Percentiles rank a stretch among this genome's conserved stretches.
phyloP scores from a whole-genome alignment of 164 flowering plant genomes.

The Brasenia schreberi region DNA sequence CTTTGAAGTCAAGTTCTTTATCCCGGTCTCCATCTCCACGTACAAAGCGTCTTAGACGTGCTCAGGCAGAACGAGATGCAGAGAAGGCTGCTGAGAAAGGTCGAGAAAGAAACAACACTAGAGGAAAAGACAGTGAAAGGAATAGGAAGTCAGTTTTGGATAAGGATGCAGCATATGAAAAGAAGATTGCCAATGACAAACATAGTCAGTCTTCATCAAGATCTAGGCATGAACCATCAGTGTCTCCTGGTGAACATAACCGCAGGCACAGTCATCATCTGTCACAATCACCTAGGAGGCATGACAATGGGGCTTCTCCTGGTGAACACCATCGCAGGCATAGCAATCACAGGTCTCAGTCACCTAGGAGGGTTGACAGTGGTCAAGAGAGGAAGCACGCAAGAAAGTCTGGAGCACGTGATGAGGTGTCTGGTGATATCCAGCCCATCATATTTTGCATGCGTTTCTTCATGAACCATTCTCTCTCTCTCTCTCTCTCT shows the following conservation, averaged over 20 bases:
- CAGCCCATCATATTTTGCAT: conserved; percentile 4
- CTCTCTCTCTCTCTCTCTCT: not conserved
- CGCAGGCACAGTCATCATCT: no score
- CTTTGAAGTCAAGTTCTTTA: conserved; percentile 12
- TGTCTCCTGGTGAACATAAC: no score
- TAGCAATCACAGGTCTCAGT: conserved; percentile 31
- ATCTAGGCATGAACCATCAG: conserved; percentile 34
- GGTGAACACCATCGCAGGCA: conserved; percentile 25
- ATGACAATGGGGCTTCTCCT: conserved; percentile 44
- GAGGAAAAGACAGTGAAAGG: conserved; percentile 20
- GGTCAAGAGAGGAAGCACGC: conserved; percentile 1
- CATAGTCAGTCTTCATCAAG: conserved; percentile 26
- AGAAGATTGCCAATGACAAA: conserved; percentile 30
- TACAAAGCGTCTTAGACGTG: conserved; percentile 32
- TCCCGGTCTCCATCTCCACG: conserved; percentile 46
- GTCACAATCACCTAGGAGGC: no score
- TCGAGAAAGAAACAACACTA: conserved; percentile 6
- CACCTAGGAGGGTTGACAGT: conserved; percentile 11
- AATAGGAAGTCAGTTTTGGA: conserved; percentile 20
- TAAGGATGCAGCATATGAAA: conserved; percentile 26
- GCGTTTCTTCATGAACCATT: no score
- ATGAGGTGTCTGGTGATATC: conserved; percentile 67
- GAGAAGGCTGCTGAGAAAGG: conserved; percentile 14
- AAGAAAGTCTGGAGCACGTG: conserved; percentile 26
- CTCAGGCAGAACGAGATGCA: conserved; percentile 25